Evolutionary conservation across 1,139 yeast genomes (phyloP).

Genomic region (Geotrichum bryndzae): DNA sequence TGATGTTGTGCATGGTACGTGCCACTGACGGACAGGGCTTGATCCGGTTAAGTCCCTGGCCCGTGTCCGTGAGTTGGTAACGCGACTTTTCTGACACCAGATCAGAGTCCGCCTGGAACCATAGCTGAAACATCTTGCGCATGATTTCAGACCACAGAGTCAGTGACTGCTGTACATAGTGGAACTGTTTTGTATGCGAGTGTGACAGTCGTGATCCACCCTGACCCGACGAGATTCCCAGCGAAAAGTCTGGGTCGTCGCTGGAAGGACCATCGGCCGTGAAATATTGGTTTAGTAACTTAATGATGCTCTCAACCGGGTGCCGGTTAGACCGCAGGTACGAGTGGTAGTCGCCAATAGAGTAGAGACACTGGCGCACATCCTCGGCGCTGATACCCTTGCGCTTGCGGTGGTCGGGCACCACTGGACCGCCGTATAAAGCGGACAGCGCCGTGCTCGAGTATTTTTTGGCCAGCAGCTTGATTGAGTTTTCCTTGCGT

Average conservation of each 20-base stretch:
- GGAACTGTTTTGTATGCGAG: slow-evolving; percentile 60
- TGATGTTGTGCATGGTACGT: slow-evolving; percentile 60
- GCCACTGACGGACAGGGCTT: slow-evolving; percentile 62
- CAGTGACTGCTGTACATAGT: slow-evolving; percentile 63
- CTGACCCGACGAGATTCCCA: slow-evolving; percentile 58
- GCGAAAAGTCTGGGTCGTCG: slow-evolving; percentile 37
- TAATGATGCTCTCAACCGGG: slow-evolving; percentile 56
- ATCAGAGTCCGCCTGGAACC: slow-evolving; percentile 70
- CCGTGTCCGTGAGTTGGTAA: slow-evolving; percentile 63
- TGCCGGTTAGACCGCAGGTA: slow-evolving; percentile 60
- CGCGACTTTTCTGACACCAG: slow-evolving; percentile 41
- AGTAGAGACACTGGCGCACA: slow-evolving; percentile 58
- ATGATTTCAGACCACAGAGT: slow-evolving; percentile 67
- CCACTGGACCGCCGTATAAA: not conserved
- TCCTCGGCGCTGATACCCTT: slow-evolving; percentile 43
- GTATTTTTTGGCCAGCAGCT: slow-evolving; percentile 45
- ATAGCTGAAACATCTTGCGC: slow-evolving; percentile 64
- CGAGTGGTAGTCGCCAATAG: slow-evolving; percentile 69
- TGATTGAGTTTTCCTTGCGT: slow-evolving; percentile 58
- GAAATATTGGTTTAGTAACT: slow-evolving; percentile 46
- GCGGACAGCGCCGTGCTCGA: slow-evolving; percentile 20
- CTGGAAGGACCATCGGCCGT: slow-evolving; percentile 34
- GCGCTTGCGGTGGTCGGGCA: slow-evolving; percentile 3
- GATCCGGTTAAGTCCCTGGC: slow-evolving; percentile 69
- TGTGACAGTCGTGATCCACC: slow-evolving; percentile 66